A percentile compares a stretch with the other conserved stretches of the same genome.
These are phyloP conservation scores for Fusarium sp. DNA, from an alignment of 2,329 filamentous ascomycete genomes.

Conservation along the genomic window DNA sequence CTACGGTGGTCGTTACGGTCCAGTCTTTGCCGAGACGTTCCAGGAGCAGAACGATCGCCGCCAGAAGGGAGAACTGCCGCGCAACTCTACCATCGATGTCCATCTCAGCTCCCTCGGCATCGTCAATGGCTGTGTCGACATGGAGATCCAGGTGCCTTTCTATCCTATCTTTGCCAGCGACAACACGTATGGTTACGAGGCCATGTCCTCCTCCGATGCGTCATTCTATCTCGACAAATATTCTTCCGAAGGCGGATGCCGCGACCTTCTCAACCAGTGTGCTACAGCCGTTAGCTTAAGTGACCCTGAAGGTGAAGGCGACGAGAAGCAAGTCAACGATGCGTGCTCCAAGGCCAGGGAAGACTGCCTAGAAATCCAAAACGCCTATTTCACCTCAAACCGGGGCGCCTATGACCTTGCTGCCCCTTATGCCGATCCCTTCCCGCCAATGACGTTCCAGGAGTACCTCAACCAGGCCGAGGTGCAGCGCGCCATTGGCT, in stretches of 20 bases:
- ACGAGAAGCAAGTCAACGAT: constrained; percentile 56
- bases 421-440: constrained; percentile 70
- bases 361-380: constrained; percentile 66
- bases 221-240: constrained; percentile 60
- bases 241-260: constrained; percentile 63
- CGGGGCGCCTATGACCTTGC: constrained; percentile 75
- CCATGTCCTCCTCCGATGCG: constrained; percentile 68
- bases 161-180: constrained; percentile 72
- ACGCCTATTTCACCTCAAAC: constrained; percentile 69
- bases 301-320: constrained; percentile 61
- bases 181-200: constrained; percentile 77
- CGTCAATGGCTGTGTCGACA: constrained; percentile 80
- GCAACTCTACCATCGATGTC: constrained; percentile 70
- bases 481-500: constrained; percentile 73
- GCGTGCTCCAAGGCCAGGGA: constrained; percentile 68
- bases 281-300: constrained; percentile 56
- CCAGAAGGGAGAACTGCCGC: constrained; percentile 63
- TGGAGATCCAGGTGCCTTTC: constrained; percentile 71
- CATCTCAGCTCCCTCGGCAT: constrained; percentile 77
- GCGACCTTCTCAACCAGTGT: constrained; percentile 68
- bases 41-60: constrained; percentile 74
- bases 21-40: constrained; percentile 72
- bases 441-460: constrained; percentile 73
- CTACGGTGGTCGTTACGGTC: constrained; percentile 80
- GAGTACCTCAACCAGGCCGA: constrained; percentile 75